Percentiles rank a stretch among this genome's conserved stretches.
Evolutionary conservation across 129 eudicot species (phyloP).

Genomic region (Artemisia tridentata): DNA sequence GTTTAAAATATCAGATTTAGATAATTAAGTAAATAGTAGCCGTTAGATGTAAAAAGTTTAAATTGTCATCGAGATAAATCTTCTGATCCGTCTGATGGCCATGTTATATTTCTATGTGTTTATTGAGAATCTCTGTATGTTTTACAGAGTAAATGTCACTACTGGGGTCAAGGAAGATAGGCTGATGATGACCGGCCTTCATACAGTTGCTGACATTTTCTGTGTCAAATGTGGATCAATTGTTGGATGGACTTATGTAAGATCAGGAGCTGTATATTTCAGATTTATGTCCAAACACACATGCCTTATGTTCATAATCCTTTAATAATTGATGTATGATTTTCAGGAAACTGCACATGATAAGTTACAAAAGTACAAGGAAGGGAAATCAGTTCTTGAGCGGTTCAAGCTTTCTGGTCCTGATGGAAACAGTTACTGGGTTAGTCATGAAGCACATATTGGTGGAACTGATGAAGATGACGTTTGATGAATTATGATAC

Average conservation of each 20-base stretch:
- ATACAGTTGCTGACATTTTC: conserved; percentile 79
- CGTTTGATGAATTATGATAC: conserved; percentile 26
- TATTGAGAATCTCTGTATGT: no score
- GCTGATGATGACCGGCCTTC: conserved; percentile 85
- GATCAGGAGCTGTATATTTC: conserved; percentile 4
- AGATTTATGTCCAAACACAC: neutral
- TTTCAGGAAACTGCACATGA: conserved; percentile 75
- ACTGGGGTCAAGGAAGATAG: conserved; percentile 68
- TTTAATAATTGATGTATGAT: neutral
- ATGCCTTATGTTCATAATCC: neutral
- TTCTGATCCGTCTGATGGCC: no score
- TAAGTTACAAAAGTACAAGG: conserved; percentile 79
- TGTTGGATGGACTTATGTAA: conserved; percentile 88
- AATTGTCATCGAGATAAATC: no score
- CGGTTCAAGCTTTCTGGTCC: conserved; percentile 80
- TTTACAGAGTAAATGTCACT: conserved; percentile 34
- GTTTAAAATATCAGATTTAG: no score
- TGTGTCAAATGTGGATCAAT: conserved; percentile 78
- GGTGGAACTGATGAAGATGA: conserved; percentile 82
- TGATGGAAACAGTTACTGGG: conserved; percentile 77
- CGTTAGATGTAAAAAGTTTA: no score
- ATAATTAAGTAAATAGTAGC: no score
- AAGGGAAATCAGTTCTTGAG: conserved; percentile 91
- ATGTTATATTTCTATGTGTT: no score
- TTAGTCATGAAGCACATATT: conserved; percentile 53